Base-by-base conservation (phyloP, 169 alveolate genomes). In the Plasmodium coatneyi region DNA sequence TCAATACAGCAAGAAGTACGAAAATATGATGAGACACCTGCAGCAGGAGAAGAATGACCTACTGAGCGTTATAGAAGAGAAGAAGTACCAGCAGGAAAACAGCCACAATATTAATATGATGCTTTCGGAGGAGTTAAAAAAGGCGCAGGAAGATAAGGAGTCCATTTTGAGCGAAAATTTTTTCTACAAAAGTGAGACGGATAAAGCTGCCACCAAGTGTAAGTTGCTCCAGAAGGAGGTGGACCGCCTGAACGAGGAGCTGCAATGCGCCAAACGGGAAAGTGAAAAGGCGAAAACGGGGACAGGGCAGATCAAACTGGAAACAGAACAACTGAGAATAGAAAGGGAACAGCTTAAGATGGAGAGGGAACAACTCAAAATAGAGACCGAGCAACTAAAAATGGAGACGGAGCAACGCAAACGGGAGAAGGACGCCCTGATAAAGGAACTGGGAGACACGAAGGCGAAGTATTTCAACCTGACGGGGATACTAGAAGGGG, bases 401-500 rank as follows among this genome's bases (percentile, higher is more conserved):
- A 72, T 34, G 60, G 86, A 84, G 43, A 19, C 79, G 43, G 93
- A 84, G 41, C 25, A 76, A 2, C 36, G 56, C 34, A 49, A 74
- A 76, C 36, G 32, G 6, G 93, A 84, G 36, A 84, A 72, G 25
- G 93, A 84, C 36, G 14, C 78, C 14, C 71, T 84, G 52, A 76
- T 39, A 54, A 72, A 76, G 79, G 93, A 84, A 39, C 56, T 84
- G 30, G 93, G 93, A 30, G 93, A 84, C 52, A 84, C 93, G 1
- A 84, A 84, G 80, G 93, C 93, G 12, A 84, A 84, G n/a, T 84
- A 84, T 32, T 84, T 84, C 79, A 84, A 84, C 41, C 60, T 84
- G 7, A 84, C 93, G 32, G 93, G 93, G 25, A 84, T 84, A 74
- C 74, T 84, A 74, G 86, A 84, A 84, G 93, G 93, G 10, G 93